phyloP scores from a whole-genome alignment of 306 rosid genomes.

The Quercus dentata region DNA sequence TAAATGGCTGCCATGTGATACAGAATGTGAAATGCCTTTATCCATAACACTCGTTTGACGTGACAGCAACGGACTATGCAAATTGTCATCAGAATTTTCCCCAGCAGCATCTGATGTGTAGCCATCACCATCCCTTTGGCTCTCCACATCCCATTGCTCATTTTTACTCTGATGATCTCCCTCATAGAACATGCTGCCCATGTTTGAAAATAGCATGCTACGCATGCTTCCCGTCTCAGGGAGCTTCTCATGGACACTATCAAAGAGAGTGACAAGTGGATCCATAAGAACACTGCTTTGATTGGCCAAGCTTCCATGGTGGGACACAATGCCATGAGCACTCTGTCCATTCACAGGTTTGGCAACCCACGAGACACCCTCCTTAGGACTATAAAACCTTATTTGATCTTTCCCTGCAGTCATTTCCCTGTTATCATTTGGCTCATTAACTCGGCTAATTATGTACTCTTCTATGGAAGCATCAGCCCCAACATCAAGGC shows the following conservation, averaged over 20 bases:
- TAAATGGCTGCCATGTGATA: slow-evolving; percentile 57
- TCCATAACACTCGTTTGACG: slow-evolving; percentile 85
- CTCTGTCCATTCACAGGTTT: slow-evolving; percentile 75
- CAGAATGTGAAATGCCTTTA: slow-evolving; percentile 58
- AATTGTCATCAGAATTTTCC: slow-evolving; percentile 71
- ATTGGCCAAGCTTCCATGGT: slow-evolving; percentile 73
- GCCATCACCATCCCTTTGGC: slow-evolving; percentile 79
- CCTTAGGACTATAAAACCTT: slow-evolving; percentile 70
- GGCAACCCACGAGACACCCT: slow-evolving; percentile 87
- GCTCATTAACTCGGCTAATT: slow-evolving; percentile 66
- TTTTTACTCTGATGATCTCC: slow-evolving; percentile 76
- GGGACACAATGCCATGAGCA: slow-evolving; percentile 52
- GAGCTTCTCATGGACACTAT: slow-evolving; percentile 81
- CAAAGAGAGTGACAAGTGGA: slow-evolving; percentile 88
- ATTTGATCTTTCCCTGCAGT: slow-evolving; percentile 52
- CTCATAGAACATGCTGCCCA: slow-evolving; percentile 91
- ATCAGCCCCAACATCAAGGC: slow-evolving; percentile 82
- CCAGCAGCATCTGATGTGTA: slow-evolving; percentile 63
- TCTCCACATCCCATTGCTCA: slow-evolving; percentile 95
- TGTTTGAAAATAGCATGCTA: slow-evolving; percentile 84
- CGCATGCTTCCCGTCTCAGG: slow-evolving; percentile 85
- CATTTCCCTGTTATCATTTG: slow-evolving; percentile 52
- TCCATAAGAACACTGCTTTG: slow-evolving; percentile 57
- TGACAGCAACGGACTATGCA: slow-evolving; percentile 79
- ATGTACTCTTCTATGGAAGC: slow-evolving; percentile 81